These are phyloP conservation scores for Aurantiochytrium sp. DNA, from an alignment of 108 stramenopile species.

Conservation along the genomic window DNA sequence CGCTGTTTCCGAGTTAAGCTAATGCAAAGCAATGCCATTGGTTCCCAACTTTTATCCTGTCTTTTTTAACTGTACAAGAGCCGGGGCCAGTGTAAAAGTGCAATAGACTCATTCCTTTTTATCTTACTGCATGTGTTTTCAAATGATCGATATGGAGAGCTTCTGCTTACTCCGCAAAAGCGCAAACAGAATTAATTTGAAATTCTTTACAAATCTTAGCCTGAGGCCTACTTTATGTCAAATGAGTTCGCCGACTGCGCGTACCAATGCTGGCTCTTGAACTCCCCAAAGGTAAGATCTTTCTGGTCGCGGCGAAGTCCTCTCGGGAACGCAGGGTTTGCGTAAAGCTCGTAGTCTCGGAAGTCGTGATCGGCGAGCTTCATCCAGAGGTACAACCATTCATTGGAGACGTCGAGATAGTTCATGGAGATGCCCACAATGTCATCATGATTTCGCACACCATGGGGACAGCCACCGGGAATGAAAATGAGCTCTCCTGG, in stretches of 20 bases:
- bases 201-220: neutral
- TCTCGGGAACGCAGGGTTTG: neutral
- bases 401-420: conserved; percentile 18
- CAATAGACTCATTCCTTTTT: neutral
- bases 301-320: neutral
- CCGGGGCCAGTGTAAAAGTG: no score
- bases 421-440: conserved; percentile 20
- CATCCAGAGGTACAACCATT: conserved; percentile 18
- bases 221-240: no score
- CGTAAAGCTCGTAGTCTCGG: neutral
- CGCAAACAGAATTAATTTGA: neutral
- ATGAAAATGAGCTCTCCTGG: conserved; percentile 18
- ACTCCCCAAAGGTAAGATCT: neutral
- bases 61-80: no score
- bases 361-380: neutral
- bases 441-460: neutral
- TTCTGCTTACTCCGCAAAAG: neutral
- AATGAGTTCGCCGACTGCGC: neutral
- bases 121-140: neutral
- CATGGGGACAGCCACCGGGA: conserved; percentile 9
- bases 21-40: no score
- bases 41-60: no score
- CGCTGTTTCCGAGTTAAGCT: no score
- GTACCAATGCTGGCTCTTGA: conserved; percentile 6
- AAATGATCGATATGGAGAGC: no score